A percentile compares a stretch with the other conserved stretches of the same genome.
Evolutionary conservation across 352 stramenopile species (phyloP).

Genomic region (Globisporangium perplexum): DNA sequence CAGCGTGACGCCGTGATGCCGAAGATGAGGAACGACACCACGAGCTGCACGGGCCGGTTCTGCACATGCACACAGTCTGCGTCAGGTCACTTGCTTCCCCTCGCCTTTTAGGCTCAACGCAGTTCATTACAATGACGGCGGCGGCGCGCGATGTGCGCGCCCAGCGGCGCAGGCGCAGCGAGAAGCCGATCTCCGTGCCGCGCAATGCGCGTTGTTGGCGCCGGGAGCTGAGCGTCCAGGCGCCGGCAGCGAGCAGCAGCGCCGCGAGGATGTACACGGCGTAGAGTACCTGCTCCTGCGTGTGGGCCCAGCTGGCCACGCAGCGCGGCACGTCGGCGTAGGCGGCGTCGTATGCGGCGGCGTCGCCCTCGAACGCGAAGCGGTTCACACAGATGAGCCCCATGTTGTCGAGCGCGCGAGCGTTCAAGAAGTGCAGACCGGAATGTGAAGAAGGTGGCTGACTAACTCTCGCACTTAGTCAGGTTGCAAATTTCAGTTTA

Average conservation of each 20-base stretch:
- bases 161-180: constrained; percentile 66
- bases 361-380: constrained; percentile 26
- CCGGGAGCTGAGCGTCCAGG: constrained; percentile 52
- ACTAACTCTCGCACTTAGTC: neutral
- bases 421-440: too few relatives aligned
- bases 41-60: constrained; percentile 73
- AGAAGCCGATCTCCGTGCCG: constrained; percentile 74
- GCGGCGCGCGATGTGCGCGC: constrained; percentile 66
- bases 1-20: constrained; percentile 62
- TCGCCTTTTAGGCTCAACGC: neutral
- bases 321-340: constrained; percentile 37
- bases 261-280: constrained; percentile 34
- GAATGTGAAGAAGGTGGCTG: neutral
- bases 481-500: neutral
- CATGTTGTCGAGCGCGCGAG: too few relatives aligned
- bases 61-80: constrained; percentile 11
- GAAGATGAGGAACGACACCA: constrained; percentile 70
- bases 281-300: constrained; percentile 65
- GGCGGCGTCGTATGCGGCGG: neutral
- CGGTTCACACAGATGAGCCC: constrained; percentile 68
- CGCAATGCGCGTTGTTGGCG: constrained; percentile 48
- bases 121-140: constrained; percentile 51
- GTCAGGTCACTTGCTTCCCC: neutral
- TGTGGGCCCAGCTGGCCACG: constrained; percentile 68
- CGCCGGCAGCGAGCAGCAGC: constrained; percentile 39